Base-by-base conservation (phyloP, 2,329 filamentous ascomycete genomes). In the Purpureocillium lavendulum region DNA sequence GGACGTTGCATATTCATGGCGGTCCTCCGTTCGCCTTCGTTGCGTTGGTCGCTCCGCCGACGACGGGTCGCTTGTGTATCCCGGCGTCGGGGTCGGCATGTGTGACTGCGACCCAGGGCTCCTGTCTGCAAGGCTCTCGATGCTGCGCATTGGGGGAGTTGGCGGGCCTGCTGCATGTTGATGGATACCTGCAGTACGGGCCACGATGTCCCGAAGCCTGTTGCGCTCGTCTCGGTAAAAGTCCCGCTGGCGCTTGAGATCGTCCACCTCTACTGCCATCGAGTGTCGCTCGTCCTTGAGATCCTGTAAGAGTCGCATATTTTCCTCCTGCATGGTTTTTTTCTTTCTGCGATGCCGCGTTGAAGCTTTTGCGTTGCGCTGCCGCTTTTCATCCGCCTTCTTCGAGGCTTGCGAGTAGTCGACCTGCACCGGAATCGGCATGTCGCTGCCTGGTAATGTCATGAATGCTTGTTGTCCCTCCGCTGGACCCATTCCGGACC, bases 321-420 rank as follows among this genome's bases (percentile, higher is more conserved):
- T 82, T 57, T 87, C 82, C 50, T 76, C 77, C 57, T 90, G 85
- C 57, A 84, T 82, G 53, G 88, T 85, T 63, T 94, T 94, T 54
- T 87, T 80, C 43, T 88, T 75, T 54, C 81, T 78, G 40, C 87
- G 76, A 48, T 94, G 92, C 43, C 87, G 75, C 35, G 86, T 86
- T 41, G 87, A 94, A 6, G 87, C 87, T 35, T 84, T 84, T 31
- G 87, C 87, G 54, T 94, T 94, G 38, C 87, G 77, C 58, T 84
- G 82, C 40, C 87, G 73, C 63, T 92, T 94, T 59, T 94, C 86
- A 53, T 92, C 85, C 30, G 86, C 84, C 51, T 86, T 79, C 49
- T 81, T 82, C 11, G 87, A 94, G 11, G 83, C 87, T 51, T 87
- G 83, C 49, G 87, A 83, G 33, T 85, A 79, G 56, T 94, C 87